Base-by-base conservation (phyloP, 2,329 filamentous ascomycete genomes). In the Whalleya microplaca region DNA sequence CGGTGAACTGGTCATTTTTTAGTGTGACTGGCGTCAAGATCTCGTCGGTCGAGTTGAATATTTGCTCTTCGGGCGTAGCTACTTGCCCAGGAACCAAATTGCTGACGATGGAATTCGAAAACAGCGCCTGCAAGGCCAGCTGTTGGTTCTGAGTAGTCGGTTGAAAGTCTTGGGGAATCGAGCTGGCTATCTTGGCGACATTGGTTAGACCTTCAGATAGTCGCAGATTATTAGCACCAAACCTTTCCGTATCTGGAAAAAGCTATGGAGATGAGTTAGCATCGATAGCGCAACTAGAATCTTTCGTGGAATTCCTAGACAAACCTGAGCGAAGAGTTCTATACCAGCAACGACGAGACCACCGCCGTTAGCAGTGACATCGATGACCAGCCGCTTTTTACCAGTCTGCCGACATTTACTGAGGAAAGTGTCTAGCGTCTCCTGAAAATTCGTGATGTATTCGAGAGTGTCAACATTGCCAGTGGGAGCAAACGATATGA, bases 361-460 rank as follows among this genome's bases (percentile, higher is more conserved):
- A 42, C 85, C 85, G 2, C 78, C 80, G 62, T 88, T 88, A 45
- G 77, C 77, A 2, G 77, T 78, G 5, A 87, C 71, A 61, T 87
- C 84, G 27, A 88, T 73, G 10, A 88, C 79, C 0, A 88, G 77
- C 68, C 84, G 84, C 45, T 78, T 84, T 72, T 85, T 86, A 54
- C 80, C 80, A 1, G 75, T 77, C 9, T 75, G 73, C 53, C 76
- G 75, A 37, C 65, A 68, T 21, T 59, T 45, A 10, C 42, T 53
- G 5, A 72, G 54, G 57, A 72, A 72, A 3, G 55, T 42, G 44
- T 59, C 51, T 0, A 69, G 60, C 9, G 72, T 72, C n/a, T 70
- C 54, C 43, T 71, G 67, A 45, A 77, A 64, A 0, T 73, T 69
- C 4, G 66, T 58, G 45, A 78, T 71, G 56, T 76, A 78, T 51